Evolutionary conservation across 345 rosid species (phyloP), one percentile per base, ranked within the genome.

Genomic region (Streptanthus diversifolius): DNA sequence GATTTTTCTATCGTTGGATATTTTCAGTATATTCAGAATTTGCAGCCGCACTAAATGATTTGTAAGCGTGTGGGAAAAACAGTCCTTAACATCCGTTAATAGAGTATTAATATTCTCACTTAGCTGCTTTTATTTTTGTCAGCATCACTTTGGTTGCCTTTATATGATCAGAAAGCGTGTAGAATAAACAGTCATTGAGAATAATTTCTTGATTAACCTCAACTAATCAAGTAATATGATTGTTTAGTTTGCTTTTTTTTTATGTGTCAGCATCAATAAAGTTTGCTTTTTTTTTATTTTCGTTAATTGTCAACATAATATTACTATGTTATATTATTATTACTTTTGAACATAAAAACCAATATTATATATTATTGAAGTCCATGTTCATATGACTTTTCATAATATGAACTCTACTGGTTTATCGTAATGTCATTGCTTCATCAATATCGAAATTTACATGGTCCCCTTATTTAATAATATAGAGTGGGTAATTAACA

Each of bases 1-100:
- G n/a, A n/a, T 15, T 56, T 68, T 22, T 52, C 51, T 71, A 61
- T 49, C 41, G 41, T 21, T 25, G 61, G 41, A 61, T 60, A 37
- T 7, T 35, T 70, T 67, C 35, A 32, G 49, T 32, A 25, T 8
- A 17, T 10, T 47, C 57, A 14, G 27, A 48, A 47, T 36, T 32
- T 48, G 70, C 22, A 61, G 36, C 36, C 51, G 13, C 66, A 40
- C 36, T n/a, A 29, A 30, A 55, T 8, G 39, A 57, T 57, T 11
- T 18, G 63, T 19, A 57, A 57, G 63, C 63, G 63, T 57, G 63
- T 35, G 43, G 41, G 1, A 43, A 53, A 35, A 58, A 58, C 63
- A 58, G 63, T 58, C 17, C 2, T 58, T 27, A 45, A 45, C 27
- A 14, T 47, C 27, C 13, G 9, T 8, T 56, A 55, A 17, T 11